Evolutionary conservation across 768 basidiomycete genomes (phyloP).

Genomic region (Cubamyces lactineus): DNA sequence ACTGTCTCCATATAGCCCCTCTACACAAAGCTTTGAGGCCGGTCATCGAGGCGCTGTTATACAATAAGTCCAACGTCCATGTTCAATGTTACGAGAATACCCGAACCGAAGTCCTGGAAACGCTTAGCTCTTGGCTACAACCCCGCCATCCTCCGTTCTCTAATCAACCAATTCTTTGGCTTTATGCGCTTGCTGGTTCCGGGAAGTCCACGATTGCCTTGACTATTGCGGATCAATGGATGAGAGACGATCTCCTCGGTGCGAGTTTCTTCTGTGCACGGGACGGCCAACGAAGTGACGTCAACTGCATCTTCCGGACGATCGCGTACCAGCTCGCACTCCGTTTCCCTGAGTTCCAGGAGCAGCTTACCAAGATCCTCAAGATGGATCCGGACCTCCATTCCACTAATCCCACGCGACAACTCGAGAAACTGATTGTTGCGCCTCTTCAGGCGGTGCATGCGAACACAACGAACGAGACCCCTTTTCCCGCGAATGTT

Average conservation of each 20-base stretch:
- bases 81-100: not conserved
- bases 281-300: slow-evolving; percentile 14
- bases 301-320: slow-evolving; percentile 16
- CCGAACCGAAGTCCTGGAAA: not conserved
- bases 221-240: slow-evolving; percentile 3
- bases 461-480: too few relatives aligned
- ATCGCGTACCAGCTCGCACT: slow-evolving; percentile 17
- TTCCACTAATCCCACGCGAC: not conserved
- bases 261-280: slow-evolving; percentile 25
- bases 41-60: not conserved
- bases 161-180: slow-evolving; percentile 11
- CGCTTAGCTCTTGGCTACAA: not conserved
- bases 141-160: not conserved
- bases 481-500: not conserved
- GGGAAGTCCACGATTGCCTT: slow-evolving; percentile 21
- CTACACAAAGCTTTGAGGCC: not conserved
- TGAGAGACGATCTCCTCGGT: slow-evolving; percentile 10
- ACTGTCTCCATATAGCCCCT: not conserved
- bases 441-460: slow-evolving; percentile 1
- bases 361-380: not conserved
- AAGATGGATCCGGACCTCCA: not conserved
- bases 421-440: slow-evolving; percentile 18
- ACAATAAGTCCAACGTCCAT: not conserved
- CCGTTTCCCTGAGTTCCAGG: not conserved
- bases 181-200: slow-evolving; percentile 20